Evolutionary conservation across 75 land plant genomes (phyloP), one percentile per base, ranked within the genome.

Genomic region (Isoetes taiwanensis): DNA sequence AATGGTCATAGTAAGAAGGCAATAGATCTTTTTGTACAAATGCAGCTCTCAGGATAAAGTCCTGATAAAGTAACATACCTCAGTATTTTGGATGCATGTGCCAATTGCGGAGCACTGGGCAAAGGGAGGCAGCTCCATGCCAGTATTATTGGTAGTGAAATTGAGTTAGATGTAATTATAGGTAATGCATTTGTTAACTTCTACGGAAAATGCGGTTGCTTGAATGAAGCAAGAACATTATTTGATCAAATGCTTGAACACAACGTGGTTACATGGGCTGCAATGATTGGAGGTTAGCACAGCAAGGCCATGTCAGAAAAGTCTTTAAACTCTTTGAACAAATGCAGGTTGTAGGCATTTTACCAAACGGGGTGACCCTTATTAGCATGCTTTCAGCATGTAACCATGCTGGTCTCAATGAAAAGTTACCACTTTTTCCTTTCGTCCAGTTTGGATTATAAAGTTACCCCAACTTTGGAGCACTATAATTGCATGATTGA

Each of bases 401-500:
- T n/a, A n/a, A n/a, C n/a, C 63, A 61, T 61, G 64, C 64, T 1
- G 59, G 57, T 28, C 54, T 61, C 14, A 14, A 46, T 23, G 14
- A 53, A 20, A 32, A 61, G 54, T 53, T 11, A 27, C 3, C 50
- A 61, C 59, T 61, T 61, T 30, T 24, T 46, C 23, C 30, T 19
- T 14, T 46, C 50, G 64, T 46, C 54, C 27, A 60, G 12, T n/a
- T n/a, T n/a, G 14, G 57, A 27, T 3, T 61, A 61, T 30, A 28
- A 48, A 28, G 24, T 61, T 11, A 5, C 38, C 12, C 64, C 64
- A 1, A 61, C 29, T 12, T 8, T 43, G 12, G 64, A 61, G 54
- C 64, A 61, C 42, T 61, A 53, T 50, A 50, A 48, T 29, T 61
- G 64, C 54, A 43, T 61, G 2, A 34, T 61, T 46, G 64, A 61